Evolutionary conservation across 352 stramenopile genomes (phyloP).

Genomic region (Pythium sp.): DNA sequence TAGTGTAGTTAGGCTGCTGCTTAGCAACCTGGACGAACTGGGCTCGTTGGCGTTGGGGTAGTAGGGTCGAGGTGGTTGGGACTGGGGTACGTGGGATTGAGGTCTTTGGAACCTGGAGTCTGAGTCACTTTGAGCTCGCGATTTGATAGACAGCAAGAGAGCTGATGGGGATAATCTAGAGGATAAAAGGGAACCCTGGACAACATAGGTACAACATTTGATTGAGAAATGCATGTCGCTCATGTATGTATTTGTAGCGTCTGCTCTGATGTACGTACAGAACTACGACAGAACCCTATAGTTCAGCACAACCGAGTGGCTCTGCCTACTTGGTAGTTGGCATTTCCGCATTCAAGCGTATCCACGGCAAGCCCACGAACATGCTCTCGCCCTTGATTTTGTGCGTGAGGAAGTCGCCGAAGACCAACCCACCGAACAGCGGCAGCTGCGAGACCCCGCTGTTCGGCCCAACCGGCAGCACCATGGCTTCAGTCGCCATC

Average conservation of each 20-base stretch:
- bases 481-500: neutral
- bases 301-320: too few species aligned
- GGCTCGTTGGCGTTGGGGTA: neutral
- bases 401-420: constrained; percentile 1
- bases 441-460: neutral
- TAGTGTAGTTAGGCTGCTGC: neutral
- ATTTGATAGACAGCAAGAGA: too few species aligned
- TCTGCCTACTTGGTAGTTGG: too few species aligned
- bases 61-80: neutral
- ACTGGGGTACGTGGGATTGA: neutral
- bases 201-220: too few species aligned
- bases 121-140: neutral
- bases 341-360: too few species aligned
- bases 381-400: neutral
- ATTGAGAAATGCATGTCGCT: too few species aligned
- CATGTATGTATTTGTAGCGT: too few species aligned
- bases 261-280: too few species aligned
- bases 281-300: too few species aligned
- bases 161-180: too few species aligned
- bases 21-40: neutral
- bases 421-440: neutral
- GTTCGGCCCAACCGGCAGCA: neutral
- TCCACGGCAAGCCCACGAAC: neutral
- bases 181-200: too few species aligned
- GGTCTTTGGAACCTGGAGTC: neutral